Evolutionary conservation across 441 rosid species (phyloP), one percentile per base, ranked within the genome.

Genomic region (Populus tomentosa): DNA sequence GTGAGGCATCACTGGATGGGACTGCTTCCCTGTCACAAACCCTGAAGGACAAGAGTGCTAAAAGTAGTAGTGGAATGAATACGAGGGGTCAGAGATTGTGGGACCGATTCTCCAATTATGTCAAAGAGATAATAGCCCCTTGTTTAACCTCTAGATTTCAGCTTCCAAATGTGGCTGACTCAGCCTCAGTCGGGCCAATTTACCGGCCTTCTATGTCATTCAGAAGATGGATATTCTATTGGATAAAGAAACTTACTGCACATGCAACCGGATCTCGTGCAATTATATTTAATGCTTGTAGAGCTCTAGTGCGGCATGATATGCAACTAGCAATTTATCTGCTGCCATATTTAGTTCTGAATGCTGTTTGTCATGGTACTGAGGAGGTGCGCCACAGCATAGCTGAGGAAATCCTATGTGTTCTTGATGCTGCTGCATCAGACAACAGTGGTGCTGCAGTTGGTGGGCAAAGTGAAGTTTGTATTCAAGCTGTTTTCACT

Each of bases 291-390:
- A 91, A 84, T 84, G 94, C 98, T 81, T 97, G 99, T 84, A 90
- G 98, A 82, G 98, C 97, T 75, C 93, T 97, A 86, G 98, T 94
- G 79, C 97, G 98, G 61, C 98, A 94, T 83, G 99, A 94, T 85
- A 92, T 92, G 97, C 99, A 90, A 82, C 87, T 92, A 62, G 97
- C 99, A 64, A 86, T 85, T 63, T 97, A 97, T 89, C 88, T 97
- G 79, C 88, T 97, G 80, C 99, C 98, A 38, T 94, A 94, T 84
- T 86, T 97, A 85, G 99, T 97, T 79, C 88, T 97, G 70, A 88
- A 90, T 82, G 98, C 89, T 82, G 92, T 97, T 81, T 97, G 98
- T 83, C 94, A 97, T 80, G 96, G 97, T 80, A 89, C 95, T 3
- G 88, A 88, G 88, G 97, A 91, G 80, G 98, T 95, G 69, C 93